Conservation (phyloP, 306 rosid genomes). For the Boehmeria nivea region DNA sequence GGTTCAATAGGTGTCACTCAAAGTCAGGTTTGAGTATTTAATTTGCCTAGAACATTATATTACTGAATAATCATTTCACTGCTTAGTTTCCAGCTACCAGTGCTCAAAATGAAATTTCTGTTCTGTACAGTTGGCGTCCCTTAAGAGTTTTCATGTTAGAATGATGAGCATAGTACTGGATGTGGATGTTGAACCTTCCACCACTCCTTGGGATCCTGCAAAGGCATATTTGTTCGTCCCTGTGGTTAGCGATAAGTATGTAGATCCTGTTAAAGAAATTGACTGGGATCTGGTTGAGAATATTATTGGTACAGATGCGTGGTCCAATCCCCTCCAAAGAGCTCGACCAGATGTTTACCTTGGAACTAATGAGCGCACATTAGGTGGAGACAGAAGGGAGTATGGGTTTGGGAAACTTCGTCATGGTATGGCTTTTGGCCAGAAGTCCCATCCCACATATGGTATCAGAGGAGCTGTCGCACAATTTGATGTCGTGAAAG, state of each 20-base stretch:
- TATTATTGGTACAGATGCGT: constrained; percentile 65
- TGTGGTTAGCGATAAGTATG: constrained; percentile 69
- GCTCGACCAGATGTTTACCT: constrained; percentile 99
- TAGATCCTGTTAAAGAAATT: constrained; percentile 74
- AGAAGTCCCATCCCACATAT: constrained; percentile 92
- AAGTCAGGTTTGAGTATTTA: constrained; percentile 56
- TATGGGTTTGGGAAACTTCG: constrained; percentile 93
- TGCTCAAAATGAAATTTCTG: constrained; percentile 10
- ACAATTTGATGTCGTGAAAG: constrained; percentile 93
- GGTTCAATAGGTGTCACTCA: constrained; percentile 67
- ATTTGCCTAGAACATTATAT: constrained; percentile 5
- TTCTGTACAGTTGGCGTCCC: constrained; percentile 74
- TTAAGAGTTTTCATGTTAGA: constrained; percentile 94
- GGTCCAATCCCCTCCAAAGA: constrained; percentile 96
- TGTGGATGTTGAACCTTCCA: constrained; percentile 99
- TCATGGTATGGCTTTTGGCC: constrained; percentile 95
- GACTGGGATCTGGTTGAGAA: constrained; percentile 90
- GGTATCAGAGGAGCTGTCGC: constrained; percentile 99
- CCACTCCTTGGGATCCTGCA: constrained; percentile 99
- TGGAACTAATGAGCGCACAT: constrained; percentile 95
- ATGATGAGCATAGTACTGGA: constrained; percentile 97
- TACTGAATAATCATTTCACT: constrained; percentile 10
- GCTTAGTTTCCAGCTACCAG: constrained; percentile 26
- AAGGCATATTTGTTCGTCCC: constrained; percentile 97
- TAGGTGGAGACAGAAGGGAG: constrained; percentile 98